These are phyloP conservation scores for Exophiala phaeomuriformis DNA, from an alignment of 2,329 filamentous ascomycete genomes.

Conservation along the genomic window DNA sequence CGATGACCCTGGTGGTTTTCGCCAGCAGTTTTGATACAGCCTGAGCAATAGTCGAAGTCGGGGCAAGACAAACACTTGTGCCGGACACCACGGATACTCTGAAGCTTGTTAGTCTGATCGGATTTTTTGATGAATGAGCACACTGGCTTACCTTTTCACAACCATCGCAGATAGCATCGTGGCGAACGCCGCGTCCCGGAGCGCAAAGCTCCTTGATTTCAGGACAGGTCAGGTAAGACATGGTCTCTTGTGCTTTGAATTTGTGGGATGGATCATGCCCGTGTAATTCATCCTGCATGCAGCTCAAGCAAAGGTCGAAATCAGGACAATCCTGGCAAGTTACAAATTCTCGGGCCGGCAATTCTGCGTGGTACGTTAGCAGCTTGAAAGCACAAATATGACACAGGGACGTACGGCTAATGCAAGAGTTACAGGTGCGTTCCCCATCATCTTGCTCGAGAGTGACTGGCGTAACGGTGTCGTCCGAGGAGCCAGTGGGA, in stretches of 20 bases:
- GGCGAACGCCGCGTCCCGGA: constrained; percentile 71
- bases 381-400: background rate
- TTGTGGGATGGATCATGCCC: constrained; percentile 85
- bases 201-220: constrained; percentile 61
- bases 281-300: constrained; percentile 68
- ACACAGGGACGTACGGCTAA: constrained; percentile 44
- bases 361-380: constrained; percentile 44
- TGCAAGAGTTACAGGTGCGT: constrained; percentile 59
- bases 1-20: constrained; percentile 74
- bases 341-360: constrained; percentile 71
- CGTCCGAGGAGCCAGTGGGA: constrained; percentile 16
- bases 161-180: constrained; percentile 88
- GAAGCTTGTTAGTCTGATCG: background rate
- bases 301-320: constrained; percentile 82
- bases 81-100: constrained; percentile 76
- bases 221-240: constrained; percentile 54
- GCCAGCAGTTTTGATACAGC: constrained; percentile 61
- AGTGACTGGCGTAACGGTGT: constrained; percentile 15
- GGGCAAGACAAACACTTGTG: constrained; percentile 97
- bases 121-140: background rate
- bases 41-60: constrained; percentile 89
- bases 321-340: constrained; percentile 81
- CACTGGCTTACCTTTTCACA: constrained; percentile 60
- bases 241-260: constrained; percentile 60
- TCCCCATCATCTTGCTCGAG: constrained; percentile 21